Evolutionary conservation across 2,329 filamentous ascomycete genomes (phyloP), one percentile per base, ranked within the genome.

Genomic region (Pochonia chlamydosporia): DNA sequence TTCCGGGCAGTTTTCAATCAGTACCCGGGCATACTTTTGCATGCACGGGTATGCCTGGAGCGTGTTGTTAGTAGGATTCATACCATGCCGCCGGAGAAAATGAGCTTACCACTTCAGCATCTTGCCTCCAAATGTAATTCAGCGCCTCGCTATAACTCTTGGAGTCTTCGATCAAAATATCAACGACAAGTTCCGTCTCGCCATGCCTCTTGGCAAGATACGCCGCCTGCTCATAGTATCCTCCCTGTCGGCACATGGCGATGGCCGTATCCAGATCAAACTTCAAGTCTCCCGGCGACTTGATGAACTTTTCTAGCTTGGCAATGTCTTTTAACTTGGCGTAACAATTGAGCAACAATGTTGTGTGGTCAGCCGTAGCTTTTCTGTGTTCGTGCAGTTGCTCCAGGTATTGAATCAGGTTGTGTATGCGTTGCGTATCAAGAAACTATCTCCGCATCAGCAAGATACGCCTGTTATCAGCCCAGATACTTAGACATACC

Each of bases 201-300:
- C 89, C 87, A 60, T 99, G 91, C 64, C 96, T 92, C 49, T 90
- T 88, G 6, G 95, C 93, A 31, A 99, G 76, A 59, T 95, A 99
- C 4, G 92, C 93, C 13, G 93, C 93, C 71, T 99, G 95, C 50
- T 97, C 91, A 59, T 85, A 95, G 66, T 99, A 99, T 1, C 93
- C 92, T 10, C 92, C 93, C 69, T 99, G 93, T 24, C 95, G 82
- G 61, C 93, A 99, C 90, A 99, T 96, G 2, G 86, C 82, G 53
- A 99, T 99, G 13, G 93, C 93, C 1, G 93, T 99, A 56, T 99
- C 93, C 3, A 97, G 75, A 63, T 99, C 93, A 59, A 99, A 99
- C 59, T 95, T 96, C 36, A 96, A 78, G 57, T 96, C 91, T 3
- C 88, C 90, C 0, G 92, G 91, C 24, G 90, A 91, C 62, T 95